phyloP scores from a whole-genome alignment of 1,284 basidiomycete genomes.

The Ustilago sp. region DNA sequence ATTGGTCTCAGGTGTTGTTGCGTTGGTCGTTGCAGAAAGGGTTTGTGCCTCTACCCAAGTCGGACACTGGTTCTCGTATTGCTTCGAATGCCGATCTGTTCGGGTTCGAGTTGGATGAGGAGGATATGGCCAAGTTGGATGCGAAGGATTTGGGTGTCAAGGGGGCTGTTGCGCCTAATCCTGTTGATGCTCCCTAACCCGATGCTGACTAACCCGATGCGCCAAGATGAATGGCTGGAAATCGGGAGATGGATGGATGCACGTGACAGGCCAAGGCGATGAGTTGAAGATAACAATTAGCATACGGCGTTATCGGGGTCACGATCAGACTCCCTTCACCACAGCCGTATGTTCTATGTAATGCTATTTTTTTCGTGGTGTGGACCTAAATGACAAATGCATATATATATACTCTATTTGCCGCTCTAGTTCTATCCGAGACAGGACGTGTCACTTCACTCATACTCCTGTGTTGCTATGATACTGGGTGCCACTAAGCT shows the following conservation, averaged over 20 bases:
- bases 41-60: slow-evolving; percentile 54
- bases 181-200: slow-evolving; percentile 19
- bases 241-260: not conserved
- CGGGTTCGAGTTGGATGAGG: slow-evolving; percentile 43
- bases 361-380: no score
- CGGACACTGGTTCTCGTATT: slow-evolving; percentile 50
- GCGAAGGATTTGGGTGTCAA: slow-evolving; percentile 39
- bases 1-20: slow-evolving; percentile 48
- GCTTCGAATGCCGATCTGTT: slow-evolving; percentile 50
- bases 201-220: not conserved
- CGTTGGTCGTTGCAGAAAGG: slow-evolving; percentile 50
- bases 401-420: no score
- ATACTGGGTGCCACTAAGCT: no score
- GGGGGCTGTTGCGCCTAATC: slow-evolving; percentile 46
- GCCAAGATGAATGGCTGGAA: not conserved
- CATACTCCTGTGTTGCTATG: no score
- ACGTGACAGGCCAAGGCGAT: no score
- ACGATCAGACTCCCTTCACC: no score
- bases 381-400: no score
- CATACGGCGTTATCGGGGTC: no score
- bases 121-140: slow-evolving; percentile 44
- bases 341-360: no score
- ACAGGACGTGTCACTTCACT: no score
- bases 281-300: no score
- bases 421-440: no score